These are phyloP conservation scores for Candida saitoana DNA, from an alignment of 805 yeast species.

Conservation along the genomic window DNA sequence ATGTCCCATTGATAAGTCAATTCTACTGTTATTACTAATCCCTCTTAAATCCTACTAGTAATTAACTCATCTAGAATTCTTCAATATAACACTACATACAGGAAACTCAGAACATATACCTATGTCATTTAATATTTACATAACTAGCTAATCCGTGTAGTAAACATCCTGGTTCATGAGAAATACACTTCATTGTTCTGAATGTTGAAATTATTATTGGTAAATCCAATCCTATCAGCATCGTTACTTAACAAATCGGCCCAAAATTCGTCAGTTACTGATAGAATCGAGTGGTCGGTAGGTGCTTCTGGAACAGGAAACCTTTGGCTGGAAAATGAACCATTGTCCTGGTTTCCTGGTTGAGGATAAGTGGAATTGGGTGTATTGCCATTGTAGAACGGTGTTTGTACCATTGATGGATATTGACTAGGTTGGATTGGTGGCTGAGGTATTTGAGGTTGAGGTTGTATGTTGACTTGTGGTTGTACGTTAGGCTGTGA, in stretches of 20 bases:
- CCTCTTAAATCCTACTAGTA: too few species aligned
- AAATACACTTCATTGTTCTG: constrained; percentile 22
- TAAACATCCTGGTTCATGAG: too few species aligned
- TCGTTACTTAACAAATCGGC: constrained; percentile 45
- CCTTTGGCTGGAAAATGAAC: neutral
- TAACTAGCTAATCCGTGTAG: too few species aligned
- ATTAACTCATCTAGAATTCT: too few species aligned
- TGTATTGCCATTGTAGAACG: neutral
- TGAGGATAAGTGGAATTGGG: neutral
- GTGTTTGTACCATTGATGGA: neutral
- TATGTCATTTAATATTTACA: too few species aligned
- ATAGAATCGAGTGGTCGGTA: constrained; percentile 47
- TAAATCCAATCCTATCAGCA: constrained; percentile 31
- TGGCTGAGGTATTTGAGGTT: neutral
- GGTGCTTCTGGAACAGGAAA: constrained; percentile 14
- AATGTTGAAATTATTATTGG: constrained; percentile 16
- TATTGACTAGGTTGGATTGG: neutral
- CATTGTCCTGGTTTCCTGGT: neutral
- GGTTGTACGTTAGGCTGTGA: neutral
- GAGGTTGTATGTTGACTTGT: neutral
- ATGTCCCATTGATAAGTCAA: neutral
- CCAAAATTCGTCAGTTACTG: constrained; percentile 71
- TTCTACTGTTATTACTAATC: too few species aligned
- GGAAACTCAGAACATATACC: neutral
- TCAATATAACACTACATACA: too few species aligned